Conservation (phyloP, 2,329 filamentous ascomycete species). For the Cadophora gregata region DNA sequence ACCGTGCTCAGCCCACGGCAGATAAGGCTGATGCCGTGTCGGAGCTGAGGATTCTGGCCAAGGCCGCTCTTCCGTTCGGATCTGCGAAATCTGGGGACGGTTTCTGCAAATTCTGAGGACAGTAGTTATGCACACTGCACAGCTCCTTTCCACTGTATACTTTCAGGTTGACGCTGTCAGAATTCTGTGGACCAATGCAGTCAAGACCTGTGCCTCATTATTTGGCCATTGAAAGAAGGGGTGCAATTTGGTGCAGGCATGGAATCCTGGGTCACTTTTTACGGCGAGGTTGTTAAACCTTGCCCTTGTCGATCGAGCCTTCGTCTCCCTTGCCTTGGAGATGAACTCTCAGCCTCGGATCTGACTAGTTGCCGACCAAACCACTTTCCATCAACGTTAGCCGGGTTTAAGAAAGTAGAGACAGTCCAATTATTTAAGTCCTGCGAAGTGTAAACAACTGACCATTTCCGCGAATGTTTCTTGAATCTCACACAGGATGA, state of each 20-base stretch:
- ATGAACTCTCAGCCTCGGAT: background rate
- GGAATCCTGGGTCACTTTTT: background rate
- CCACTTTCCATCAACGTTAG: background rate
- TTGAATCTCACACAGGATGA: background rate
- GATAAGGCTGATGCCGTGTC: conserved; percentile 2
- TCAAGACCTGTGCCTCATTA: background rate
- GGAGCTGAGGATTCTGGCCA: background rate
- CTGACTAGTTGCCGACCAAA: background rate
- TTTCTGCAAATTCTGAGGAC: background rate
- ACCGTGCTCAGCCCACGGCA: background rate
- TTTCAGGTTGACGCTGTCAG: background rate
- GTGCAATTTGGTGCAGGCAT: background rate
- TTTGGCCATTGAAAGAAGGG: background rate
- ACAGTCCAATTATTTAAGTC: background rate
- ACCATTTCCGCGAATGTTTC: background rate
- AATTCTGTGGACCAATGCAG: background rate
- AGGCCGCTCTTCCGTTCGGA: background rate
- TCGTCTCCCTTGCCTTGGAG: background rate
- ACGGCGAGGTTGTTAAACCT: background rate
- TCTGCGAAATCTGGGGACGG: background rate
- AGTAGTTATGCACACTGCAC: background rate
- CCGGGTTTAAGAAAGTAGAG: background rate
- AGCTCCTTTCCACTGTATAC: background rate
- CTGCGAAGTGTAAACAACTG: background rate
- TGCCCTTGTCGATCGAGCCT: background rate